Conservation (phyloP, 352 stramenopile genomes). For the Thraustochytrium striatum region DNA sequence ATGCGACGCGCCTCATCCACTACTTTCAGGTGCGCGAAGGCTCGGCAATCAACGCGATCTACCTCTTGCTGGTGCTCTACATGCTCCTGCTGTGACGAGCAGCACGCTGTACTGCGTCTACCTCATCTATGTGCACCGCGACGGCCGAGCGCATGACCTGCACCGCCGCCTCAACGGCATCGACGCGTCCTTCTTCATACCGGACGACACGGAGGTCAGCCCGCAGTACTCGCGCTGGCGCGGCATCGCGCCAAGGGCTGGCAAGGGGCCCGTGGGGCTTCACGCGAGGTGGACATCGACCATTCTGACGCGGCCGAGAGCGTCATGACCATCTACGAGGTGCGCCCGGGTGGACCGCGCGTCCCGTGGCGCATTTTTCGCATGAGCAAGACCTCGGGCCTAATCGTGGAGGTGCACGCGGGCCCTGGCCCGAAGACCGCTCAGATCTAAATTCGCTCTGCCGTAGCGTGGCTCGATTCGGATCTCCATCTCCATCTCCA, state of each 20-base stretch:
- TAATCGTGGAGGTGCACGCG: no score
- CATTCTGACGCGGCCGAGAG: not conserved
- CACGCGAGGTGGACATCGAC: not conserved
- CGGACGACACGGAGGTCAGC: constrained; percentile 24
- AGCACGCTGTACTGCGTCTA: not conserved
- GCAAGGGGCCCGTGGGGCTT: not conserved
- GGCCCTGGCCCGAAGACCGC: no score
- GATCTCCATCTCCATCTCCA: no score
- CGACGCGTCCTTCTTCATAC: constrained; percentile 8
- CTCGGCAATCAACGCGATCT: constrained; percentile 10
- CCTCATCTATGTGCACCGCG: constrained; percentile 20
- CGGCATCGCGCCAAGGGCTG: constrained; percentile 3
- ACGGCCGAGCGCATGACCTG: constrained; percentile 29
- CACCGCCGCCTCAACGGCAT: constrained; percentile 6
- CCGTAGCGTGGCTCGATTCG: no score
- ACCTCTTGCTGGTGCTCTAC: constrained; percentile 27
- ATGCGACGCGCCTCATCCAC: constrained; percentile 8
- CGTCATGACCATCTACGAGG: not conserved
- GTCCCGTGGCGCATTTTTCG: not conserved
- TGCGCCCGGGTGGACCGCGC: not conserved
- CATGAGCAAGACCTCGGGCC: no score
- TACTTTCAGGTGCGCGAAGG: constrained; percentile 14
- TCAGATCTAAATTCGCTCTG: no score
- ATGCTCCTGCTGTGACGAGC: not conserved
- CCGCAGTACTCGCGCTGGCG: not conserved